Evolutionary conservation across 208 protist species (phyloP).

Genomic region (Crithidia sp.): DNA sequence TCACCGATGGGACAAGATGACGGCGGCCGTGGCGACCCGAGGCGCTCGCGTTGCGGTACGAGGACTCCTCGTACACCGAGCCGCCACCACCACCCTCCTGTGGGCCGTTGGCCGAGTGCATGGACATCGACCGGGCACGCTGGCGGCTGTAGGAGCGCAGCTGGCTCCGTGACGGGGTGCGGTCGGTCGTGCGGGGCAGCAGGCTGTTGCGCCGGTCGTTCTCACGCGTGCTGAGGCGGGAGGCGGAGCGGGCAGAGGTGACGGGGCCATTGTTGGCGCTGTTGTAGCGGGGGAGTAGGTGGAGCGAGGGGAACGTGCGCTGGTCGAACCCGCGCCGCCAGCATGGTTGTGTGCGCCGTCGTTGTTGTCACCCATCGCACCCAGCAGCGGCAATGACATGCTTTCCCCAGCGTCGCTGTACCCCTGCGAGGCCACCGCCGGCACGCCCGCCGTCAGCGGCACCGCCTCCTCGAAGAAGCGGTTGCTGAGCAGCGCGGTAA

Average conservation of each 20-base stretch:
- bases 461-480: slow-evolving; percentile 31
- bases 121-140: slow-evolving; percentile 28
- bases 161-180: slow-evolving; percentile 51
- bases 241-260: slow-evolving; percentile 12
- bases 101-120: slow-evolving; percentile 1
- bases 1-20: slow-evolving; percentile 26
- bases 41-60: neutral
- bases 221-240: slow-evolving; percentile 19
- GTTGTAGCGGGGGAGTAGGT: slow-evolving; percentile 16
- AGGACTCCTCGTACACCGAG: neutral
- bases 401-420: slow-evolving; percentile 7
- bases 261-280: neutral
- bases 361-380: neutral
- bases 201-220: slow-evolving; percentile 28
- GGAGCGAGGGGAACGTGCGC: slow-evolving; percentile 1
- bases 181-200: slow-evolving; percentile 33
- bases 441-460: neutral
- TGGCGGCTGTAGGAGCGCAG: slow-evolving; percentile 51
- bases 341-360: neutral
- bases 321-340: neutral
- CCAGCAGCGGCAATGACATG: slow-evolving; percentile 4
- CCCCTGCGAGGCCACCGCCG: neutral
- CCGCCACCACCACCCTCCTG: too few species aligned
- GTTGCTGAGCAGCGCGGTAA: slow-evolving; percentile 54
- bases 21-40: slow-evolving; percentile 27